Base-by-base conservation (phyloP, 768 basidiomycete genomes). In the Pseudohyphozyma bogoriensis region DNA sequence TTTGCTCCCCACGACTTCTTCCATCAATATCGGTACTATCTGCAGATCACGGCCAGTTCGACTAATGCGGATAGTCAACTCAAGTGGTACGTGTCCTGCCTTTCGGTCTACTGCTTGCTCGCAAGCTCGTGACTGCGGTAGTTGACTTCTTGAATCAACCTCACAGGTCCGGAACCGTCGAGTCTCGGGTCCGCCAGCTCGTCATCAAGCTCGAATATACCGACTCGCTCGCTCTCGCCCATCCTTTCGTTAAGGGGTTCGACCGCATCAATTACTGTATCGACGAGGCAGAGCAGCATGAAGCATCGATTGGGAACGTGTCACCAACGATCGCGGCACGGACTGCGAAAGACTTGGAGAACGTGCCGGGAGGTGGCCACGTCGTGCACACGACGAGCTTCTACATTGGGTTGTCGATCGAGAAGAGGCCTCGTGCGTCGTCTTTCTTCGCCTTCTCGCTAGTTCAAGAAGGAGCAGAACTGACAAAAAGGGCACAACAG, bases 141-240 rank as follows among this genome's bases (percentile, higher is more conserved):
- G n/a, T n/a, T n/a, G n/a, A n/a, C n/a, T n/a, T n/a, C n/a, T 26
- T n/a, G 45, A 26, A 46, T 13, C 42, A 26, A 24, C 28, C 22
- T 28, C 45, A 0, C 51, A 85, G 85, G 84, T 76, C 90, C n/a
- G 93, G 93, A 46, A 96, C 92, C n/a, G 95, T 99, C 32, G 93
- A 99, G 76, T 96, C 95, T 26, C 83, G 87, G 69, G 80, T 97
- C 77, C 84, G 95, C 46, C 91, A 91, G 73, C 80, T 99, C 32
- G 91, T 99, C 57, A 92, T 93, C 85, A 95, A 95, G 77, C 83
- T 99, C 55, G 93, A 97, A 78, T 88, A 85, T 68, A 89, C 91
- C 68, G 95, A 96, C 63, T 85, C 88, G 58, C 79, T 99, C 69
- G 82, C 83, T 58, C 78, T 91, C 60, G 92, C 91, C 50, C 95